Evolutionary conservation across 257 asterid species (phyloP).

Genomic region (Solanum appendiculatum): DNA sequence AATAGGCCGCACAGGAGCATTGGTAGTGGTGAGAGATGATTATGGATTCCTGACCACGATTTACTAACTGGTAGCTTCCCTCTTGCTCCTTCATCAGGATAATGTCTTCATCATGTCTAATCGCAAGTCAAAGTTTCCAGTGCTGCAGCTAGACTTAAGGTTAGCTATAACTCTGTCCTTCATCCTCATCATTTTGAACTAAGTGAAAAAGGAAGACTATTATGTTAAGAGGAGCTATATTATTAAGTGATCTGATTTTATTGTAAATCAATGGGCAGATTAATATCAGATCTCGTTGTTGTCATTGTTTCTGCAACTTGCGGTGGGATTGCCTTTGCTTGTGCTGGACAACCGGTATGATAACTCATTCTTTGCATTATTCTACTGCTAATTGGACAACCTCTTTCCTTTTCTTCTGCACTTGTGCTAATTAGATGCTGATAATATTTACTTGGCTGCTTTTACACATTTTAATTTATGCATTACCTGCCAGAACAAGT

Average conservation of each 20-base stretch:
- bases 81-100: constrained; percentile 30
- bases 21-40: not conserved
- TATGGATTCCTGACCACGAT: not conserved
- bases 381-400: not conserved
- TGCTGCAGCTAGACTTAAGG: constrained; percentile 77
- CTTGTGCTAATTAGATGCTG: not conserved
- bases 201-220: not conserved
- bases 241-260: not conserved
- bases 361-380: not conserved
- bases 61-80: not conserved
- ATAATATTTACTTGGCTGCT: not conserved
- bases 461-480: not conserved
- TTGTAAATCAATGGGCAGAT: constrained; percentile 24
- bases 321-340: constrained; percentile 87
- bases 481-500: not conserved
- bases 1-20: not conserved
- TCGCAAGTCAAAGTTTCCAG: constrained; percentile 69
- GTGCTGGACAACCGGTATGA: constrained; percentile 86
- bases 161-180: constrained; percentile 15
- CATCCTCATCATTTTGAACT: not conserved
- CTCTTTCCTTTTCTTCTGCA: not conserved
- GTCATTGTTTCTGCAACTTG: constrained; percentile 89
- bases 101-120: constrained; percentile 76
- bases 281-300: constrained; percentile 77
- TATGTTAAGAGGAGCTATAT: not conserved